Conservation (phyloP, 1,284 basidiomycete genomes). For the Singerocomus rubriflavus region DNA sequence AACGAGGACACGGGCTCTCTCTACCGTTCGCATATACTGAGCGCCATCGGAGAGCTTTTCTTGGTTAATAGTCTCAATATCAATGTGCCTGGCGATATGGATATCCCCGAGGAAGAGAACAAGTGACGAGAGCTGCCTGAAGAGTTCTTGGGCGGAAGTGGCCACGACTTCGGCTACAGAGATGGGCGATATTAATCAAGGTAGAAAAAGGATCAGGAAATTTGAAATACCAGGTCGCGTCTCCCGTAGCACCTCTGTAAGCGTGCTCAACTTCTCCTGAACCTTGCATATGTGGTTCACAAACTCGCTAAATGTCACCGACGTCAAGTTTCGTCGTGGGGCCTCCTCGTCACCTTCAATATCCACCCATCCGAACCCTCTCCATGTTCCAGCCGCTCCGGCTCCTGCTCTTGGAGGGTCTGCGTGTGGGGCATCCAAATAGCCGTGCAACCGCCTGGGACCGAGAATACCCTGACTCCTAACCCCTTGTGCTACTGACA, state of each 20-base stretch:
- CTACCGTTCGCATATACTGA: constrained; percentile 43
- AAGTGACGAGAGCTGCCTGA: constrained; percentile 42
- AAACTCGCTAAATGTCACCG: constrained; percentile 26
- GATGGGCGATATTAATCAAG: constrained; percentile 5
- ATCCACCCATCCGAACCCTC: constrained; percentile 33
- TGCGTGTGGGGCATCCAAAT: constrained; percentile 23
- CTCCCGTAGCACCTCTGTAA: constrained; percentile 21
- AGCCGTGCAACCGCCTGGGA: constrained; percentile 25
- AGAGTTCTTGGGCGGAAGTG: constrained; percentile 29
- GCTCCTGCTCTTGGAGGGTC: constrained; percentile 23
- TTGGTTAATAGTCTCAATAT: constrained; percentile 46
- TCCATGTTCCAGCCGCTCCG: constrained; percentile 33
- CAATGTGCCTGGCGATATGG: constrained; percentile 50
- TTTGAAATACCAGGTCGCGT: constrained; percentile 23
- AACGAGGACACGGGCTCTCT: constrained; percentile 45
- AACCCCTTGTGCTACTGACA: constrained; percentile 28
- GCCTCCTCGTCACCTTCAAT: constrained; percentile 34
- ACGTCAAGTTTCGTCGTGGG: constrained; percentile 26
- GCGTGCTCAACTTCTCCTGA: constrained; percentile 17
- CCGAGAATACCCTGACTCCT: constrained; percentile 22
- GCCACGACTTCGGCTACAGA: constrained; percentile 21
- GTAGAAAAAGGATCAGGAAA: neutral
- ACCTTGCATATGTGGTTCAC: constrained; percentile 13
- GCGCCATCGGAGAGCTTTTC: constrained; percentile 30
- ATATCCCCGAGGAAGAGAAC: constrained; percentile 46